These are phyloP conservation scores for Urostyla sp. DNA, from an alignment of 73 alveolate species.

Conservation along the genomic window DNA sequence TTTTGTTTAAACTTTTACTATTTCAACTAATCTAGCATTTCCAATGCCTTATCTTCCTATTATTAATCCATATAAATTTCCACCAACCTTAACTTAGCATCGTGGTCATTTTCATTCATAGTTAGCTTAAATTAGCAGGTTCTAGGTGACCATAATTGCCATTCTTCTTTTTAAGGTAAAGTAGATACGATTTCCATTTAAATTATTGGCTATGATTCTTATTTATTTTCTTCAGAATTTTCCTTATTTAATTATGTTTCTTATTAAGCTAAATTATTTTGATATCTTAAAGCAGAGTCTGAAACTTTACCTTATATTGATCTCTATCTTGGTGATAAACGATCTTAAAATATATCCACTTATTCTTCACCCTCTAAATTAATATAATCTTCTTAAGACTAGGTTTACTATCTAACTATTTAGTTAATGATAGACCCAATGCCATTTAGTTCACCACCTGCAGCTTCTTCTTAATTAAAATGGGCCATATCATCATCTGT, in stretches of 20 bases:
- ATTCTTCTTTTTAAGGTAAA: background rate
- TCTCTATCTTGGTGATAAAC: background rate
- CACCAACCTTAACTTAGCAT: slow-evolving; percentile 23
- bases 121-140: slow-evolving; percentile 12
- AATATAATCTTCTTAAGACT: background rate
- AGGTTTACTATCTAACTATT: background rate
- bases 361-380: background rate
- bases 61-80: background rate
- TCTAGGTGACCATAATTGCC: slow-evolving; percentile 30
- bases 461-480: background rate
- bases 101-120: background rate
- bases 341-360: background rate
- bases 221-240: background rate
- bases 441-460: background rate
- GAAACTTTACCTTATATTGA: too few species aligned
- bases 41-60: background rate
- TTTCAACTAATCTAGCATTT: background rate
- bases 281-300: too few species aligned
- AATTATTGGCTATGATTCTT: background rate
- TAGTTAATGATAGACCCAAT: background rate
- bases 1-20: background rate
- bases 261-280: too few species aligned
- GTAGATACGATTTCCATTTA: background rate
- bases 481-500: too few species aligned
- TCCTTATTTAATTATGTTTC: background rate